Percentiles rank a stretch among this genome's conserved stretches.
These are phyloP conservation scores for Sporisorium exsertum DNA, from an alignment of 1,284 basidiomycete species.

Conservation along the genomic window DNA sequence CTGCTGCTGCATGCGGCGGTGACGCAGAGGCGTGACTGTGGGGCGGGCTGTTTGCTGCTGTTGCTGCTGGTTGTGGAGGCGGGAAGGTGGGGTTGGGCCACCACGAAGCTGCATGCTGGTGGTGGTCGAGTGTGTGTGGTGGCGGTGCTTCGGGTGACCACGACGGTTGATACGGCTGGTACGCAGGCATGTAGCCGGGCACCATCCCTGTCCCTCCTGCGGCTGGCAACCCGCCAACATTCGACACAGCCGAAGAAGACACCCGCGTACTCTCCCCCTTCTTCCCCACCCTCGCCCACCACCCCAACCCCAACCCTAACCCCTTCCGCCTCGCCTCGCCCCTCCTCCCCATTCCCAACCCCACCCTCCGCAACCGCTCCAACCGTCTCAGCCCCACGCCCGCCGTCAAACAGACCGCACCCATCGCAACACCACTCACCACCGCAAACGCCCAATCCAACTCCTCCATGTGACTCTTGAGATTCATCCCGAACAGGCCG, in stretches of 20 bases:
- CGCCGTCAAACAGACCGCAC: conserved; percentile 39
- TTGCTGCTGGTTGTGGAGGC: no score
- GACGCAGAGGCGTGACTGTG: background rate
- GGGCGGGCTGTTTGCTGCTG: background rate
- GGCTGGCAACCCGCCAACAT: background rate
- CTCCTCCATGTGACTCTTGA: conserved; percentile 56
- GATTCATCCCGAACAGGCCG: conserved; percentile 93
- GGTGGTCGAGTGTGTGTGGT: no score
- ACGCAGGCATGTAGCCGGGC: background rate
- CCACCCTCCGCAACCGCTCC: conserved; percentile 45
- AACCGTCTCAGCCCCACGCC: conserved; percentile 48
- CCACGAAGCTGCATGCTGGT: background rate
- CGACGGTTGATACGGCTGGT: background rate
- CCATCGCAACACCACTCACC: conserved; percentile 37
- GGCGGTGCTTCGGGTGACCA: no score
- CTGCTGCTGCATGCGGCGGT: background rate
- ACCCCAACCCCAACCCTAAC: conserved; percentile 32
- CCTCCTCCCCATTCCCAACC: conserved; percentile 30
- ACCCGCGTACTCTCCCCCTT: no score
- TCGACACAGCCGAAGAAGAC: no score
- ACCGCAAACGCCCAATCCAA: conserved; percentile 54
- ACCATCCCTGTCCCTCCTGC: no score
- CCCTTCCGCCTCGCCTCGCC: conserved; percentile 38
- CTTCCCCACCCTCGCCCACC: no score
- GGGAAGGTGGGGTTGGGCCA: background rate